Base-by-base conservation (phyloP, 257 asterid species). In the Petunia secreta region DNA sequence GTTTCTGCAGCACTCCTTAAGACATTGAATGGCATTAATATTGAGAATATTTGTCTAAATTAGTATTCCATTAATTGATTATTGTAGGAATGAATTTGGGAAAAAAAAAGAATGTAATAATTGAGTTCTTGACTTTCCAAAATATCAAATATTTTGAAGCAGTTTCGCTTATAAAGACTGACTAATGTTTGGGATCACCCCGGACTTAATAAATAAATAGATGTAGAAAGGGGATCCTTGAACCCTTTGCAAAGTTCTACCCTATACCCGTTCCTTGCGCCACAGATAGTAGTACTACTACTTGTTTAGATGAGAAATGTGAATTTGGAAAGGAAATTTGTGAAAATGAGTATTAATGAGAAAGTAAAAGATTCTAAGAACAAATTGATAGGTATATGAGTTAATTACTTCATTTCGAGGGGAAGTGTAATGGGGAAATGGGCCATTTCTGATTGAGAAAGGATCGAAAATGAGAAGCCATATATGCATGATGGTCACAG, bases 401-500 rank as follows among this genome's bases (percentile, higher is more conserved):
- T 75, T 60, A 40, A 10, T 46, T 78, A 34, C 15, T 7, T 44
- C 54, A 5, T 11, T 62, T 63, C 34, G 41, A 74, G 25, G 65
- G 78, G 78, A 80, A 79, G 57, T 83, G 80, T 82, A 14, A 40
- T 66, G 25, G 25, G 25, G 25, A 25, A 25, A 25, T 81, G 90
- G 86, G 44, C 84, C 84, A 77, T 65, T 64, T 63, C 4, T 80
- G 82, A 84, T 66, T 80, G 83, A 66, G 73, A 75, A 63, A 64
- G 83, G 69, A 65, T 78, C 57, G 44, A 46, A 82, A 60, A 40
- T 11, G 55, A 82, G 84, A 85, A 62, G 79, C 63, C 80, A 75
- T 81, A 25, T 25, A 25, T 25, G 25, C 25, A 25, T 15, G 85
- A 87, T 78, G 85, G 78, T 38, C 82, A 85, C 81, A 83, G 58